A percentile compares a stretch with the other conserved stretches of the same genome.
Evolutionary conservation across 169 alveolate genomes (phyloP).

Genomic region (Plasmodium ovale): DNA sequence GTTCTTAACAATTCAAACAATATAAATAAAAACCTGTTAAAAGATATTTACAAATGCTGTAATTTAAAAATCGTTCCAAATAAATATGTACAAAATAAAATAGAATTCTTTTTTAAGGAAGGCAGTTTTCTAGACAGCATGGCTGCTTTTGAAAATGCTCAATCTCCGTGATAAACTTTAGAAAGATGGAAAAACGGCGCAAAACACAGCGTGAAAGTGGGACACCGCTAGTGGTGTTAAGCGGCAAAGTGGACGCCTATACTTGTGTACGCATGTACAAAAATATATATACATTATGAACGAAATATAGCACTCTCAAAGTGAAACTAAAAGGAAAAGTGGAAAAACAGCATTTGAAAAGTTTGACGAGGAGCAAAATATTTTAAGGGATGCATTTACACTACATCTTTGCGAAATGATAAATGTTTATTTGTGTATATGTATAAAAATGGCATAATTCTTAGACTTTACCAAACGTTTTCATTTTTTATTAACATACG

Average conservation of each 20-base stretch:
- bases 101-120: constrained; percentile 37
- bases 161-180: constrained; percentile 2
- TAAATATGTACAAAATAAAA: constrained; percentile 23
- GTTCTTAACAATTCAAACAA: constrained; percentile 9
- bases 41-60: constrained; percentile 60
- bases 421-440: not conserved
- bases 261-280: no score
- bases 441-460: no score
- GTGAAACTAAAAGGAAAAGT: not conserved
- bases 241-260: no score
- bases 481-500: not conserved
- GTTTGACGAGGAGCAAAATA: no score
- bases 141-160: not conserved
- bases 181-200: no score
- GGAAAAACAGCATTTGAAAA: not conserved
- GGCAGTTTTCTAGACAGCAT: constrained; percentile 15
- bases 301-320: no score
- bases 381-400: not conserved
- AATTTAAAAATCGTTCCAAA: constrained; percentile 39
- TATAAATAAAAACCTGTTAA: constrained; percentile 35
- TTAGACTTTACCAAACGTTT: not conserved
- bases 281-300: no score
- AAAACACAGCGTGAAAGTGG: no score
- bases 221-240: no score
- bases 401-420: not conserved